A percentile compares a stretch with the other conserved stretches of the same genome.
These are phyloP conservation scores for Trypanosomatidae sp. DNA, from an alignment of 208 protist species.

Conservation along the genomic window DNA sequence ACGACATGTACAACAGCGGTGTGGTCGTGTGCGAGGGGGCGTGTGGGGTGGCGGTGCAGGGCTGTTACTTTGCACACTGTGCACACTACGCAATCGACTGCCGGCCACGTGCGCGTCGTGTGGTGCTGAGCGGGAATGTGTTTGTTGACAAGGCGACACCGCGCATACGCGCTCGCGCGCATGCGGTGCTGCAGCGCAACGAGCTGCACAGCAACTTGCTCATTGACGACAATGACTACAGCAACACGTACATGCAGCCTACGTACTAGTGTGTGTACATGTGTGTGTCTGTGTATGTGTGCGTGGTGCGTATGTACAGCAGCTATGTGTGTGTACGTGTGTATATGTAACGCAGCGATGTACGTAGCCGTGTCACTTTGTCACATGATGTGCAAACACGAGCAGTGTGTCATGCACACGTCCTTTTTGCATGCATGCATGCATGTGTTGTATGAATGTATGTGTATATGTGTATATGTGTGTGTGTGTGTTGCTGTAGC, in stretches of 20 bases:
- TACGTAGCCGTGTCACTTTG: too few relatives aligned
- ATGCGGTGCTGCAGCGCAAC: slow-evolving; percentile 50
- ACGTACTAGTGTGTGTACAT: too few relatives aligned
- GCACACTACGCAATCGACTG: slow-evolving; percentile 75
- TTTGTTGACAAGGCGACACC: slow-evolving; percentile 31
- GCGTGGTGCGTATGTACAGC: too few relatives aligned
- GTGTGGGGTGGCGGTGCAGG: slow-evolving; percentile 24
- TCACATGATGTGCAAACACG: too few relatives aligned
- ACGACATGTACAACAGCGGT: slow-evolving; percentile 42
- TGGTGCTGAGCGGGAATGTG: slow-evolving; percentile 45
- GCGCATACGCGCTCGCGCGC: slow-evolving; percentile 38
- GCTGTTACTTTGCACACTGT: slow-evolving; percentile 40
- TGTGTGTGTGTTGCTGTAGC: too few relatives aligned
- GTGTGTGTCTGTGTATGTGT: too few relatives aligned
- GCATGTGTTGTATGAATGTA: too few relatives aligned
- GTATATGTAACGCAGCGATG: too few relatives aligned
- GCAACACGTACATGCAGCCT: slow-evolving; percentile 51
- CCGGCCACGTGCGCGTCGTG: slow-evolving; percentile 16
- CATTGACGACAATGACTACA: slow-evolving; percentile 27
- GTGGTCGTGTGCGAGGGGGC: slow-evolving; percentile 38
- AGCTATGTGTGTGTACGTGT: too few relatives aligned
- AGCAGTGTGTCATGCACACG: too few relatives aligned
- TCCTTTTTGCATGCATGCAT: too few relatives aligned
- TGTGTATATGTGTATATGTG: too few relatives aligned
- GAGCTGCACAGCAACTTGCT: slow-evolving; percentile 31